A percentile compares a stretch with the other conserved stretches of the same genome.
Evolutionary conservation across 345 rosid species (phyloP).

Genomic region (Salix caprea): DNA sequence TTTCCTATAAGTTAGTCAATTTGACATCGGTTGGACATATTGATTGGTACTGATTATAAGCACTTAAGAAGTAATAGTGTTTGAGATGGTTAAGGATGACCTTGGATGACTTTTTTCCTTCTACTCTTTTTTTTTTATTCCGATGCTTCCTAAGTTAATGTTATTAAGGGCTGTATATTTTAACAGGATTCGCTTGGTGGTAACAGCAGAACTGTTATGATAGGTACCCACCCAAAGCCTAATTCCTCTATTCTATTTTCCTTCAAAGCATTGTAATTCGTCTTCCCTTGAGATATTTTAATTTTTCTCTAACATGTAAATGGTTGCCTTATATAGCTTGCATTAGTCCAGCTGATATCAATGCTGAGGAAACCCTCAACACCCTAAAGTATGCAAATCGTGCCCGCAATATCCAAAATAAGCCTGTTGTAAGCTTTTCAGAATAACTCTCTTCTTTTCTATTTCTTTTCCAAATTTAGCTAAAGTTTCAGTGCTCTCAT

Average conservation of each 20-base stretch:
- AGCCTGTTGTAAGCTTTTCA: constrained; percentile 80
- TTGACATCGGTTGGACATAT: neutral
- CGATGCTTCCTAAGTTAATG: neutral
- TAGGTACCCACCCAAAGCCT: constrained; percentile 46
- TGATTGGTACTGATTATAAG: neutral
- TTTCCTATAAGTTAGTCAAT: neutral
- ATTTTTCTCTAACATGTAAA: neutral
- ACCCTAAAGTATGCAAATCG: constrained; percentile 98
- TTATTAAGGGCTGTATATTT: constrained; percentile 3
- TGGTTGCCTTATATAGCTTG: constrained; percentile 54
- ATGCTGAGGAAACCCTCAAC: constrained; percentile 97
- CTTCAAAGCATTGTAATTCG: neutral
- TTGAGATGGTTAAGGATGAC: neutral
- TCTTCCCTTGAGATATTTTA: neutral
- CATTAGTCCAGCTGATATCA: constrained; percentile 97
- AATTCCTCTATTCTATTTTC: constrained; percentile 1
- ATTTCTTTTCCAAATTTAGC: neutral
- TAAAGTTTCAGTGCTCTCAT: neutral
- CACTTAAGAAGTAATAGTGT: neutral
- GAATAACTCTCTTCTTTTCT: neutral
- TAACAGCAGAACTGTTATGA: constrained; percentile 98
- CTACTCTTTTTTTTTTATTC: neutral
- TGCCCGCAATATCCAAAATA: constrained; percentile 93
- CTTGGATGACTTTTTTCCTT: neutral
- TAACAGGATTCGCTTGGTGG: constrained; percentile 99